phyloP scores from a whole-genome alignment of 2,329 filamentous ascomycete species.

The Xylaria sp. region DNA sequence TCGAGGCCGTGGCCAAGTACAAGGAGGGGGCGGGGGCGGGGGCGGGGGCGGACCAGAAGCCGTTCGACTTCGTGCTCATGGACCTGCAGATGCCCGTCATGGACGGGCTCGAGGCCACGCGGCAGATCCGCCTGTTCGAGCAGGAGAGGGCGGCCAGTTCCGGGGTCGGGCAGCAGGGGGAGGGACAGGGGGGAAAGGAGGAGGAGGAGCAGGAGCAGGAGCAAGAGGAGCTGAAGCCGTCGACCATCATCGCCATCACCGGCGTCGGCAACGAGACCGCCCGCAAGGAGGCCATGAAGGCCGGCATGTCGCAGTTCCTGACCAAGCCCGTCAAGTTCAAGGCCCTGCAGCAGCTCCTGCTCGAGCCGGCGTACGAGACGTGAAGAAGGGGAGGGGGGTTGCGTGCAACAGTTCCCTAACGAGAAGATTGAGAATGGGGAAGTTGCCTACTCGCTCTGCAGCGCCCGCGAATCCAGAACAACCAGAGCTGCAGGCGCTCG shows the following conservation, averaged over 20 bases:
- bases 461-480: too few relatives aligned
- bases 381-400: too few relatives aligned
- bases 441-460: too few relatives aligned
- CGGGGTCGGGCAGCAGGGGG: too few relatives aligned
- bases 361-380: too few relatives aligned
- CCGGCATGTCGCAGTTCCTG: constrained; percentile 26
- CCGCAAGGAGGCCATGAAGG: constrained; percentile 47
- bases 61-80: constrained; percentile 44
- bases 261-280: constrained; percentile 54
- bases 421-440: too few relatives aligned
- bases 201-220: constrained; percentile 10
- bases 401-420: too few relatives aligned
- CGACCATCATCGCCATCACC: not conserved
- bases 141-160: constrained; percentile 45
- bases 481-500: too few relatives aligned
- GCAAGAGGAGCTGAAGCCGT: constrained; percentile 2
- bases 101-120: constrained; percentile 53
- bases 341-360: constrained; percentile 19
- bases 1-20: constrained; percentile 50
- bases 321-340: constrained; percentile 28
- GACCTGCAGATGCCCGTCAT: constrained; percentile 61
- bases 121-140: constrained; percentile 52
- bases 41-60: constrained; percentile 24
- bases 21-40: too few relatives aligned
- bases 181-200: constrained; percentile 12